Evolutionary conservation across 768 basidiomycete species (phyloP).

Genomic region (Lactarius deliciosus): DNA sequence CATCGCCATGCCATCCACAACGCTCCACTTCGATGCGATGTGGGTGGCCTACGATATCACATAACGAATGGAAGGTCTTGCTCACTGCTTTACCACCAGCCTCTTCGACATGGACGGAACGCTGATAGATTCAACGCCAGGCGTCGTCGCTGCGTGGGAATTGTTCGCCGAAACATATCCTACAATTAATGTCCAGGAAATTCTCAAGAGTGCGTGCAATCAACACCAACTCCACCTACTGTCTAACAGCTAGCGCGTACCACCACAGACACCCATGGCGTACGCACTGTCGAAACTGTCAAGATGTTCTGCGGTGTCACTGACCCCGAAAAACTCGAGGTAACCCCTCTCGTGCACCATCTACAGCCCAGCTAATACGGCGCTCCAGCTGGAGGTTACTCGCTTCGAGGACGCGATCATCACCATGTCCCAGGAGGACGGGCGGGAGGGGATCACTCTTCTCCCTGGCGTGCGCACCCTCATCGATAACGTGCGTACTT

Average conservation of each 20-base stretch:
- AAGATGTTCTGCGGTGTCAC: conserved; percentile 66
- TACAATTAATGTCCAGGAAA: conserved; percentile 55
- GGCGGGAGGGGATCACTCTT: conserved; percentile 60
- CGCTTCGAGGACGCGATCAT: conserved; percentile 83
- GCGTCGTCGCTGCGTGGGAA: conserved; percentile 82
- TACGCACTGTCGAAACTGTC: conserved; percentile 82
- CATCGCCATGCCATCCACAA: conserved; percentile 39
- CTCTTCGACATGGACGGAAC: conserved; percentile 87
- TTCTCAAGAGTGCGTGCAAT: conserved; percentile 56
- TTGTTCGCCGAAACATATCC: conserved; percentile 72
- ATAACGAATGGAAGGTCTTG: background rate
- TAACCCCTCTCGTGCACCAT: conserved; percentile 35
- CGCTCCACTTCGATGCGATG: conserved; percentile 44
- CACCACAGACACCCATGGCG: conserved; percentile 68
- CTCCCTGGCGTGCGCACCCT: conserved; percentile 70
- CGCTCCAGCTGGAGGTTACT: conserved; percentile 58
- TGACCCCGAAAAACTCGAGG: conserved; percentile 69
- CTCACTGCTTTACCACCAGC: conserved; percentile 37
- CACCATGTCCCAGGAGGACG: conserved; percentile 52
- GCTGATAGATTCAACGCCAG: conserved; percentile 77
- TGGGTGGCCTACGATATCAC: conserved; percentile 31
- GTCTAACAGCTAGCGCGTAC: background rate
- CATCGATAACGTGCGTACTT: conserved; percentile 50
- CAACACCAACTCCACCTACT: background rate
- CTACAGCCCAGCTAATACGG: conserved; percentile 13